These are phyloP conservation scores for Globisporangium cylindrosporum DNA, from an alignment of 352 stramenopile species.

Conservation along the genomic window DNA sequence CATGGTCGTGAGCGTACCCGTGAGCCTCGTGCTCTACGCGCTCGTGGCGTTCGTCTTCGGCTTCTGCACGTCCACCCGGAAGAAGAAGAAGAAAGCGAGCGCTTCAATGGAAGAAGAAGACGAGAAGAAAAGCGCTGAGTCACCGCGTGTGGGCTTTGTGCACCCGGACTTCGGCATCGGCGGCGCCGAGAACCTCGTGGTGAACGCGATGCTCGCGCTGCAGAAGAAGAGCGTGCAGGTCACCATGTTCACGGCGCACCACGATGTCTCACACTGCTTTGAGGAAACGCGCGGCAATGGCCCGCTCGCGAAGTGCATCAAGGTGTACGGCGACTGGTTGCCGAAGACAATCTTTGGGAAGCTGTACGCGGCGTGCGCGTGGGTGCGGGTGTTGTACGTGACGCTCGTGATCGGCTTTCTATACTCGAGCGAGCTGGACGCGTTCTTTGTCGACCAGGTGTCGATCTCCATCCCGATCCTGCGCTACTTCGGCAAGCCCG, in stretches of 20 bases:
- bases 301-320: conserved; percentile 69
- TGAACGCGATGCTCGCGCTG: conserved; percentile 89
- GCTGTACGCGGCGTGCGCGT: conserved; percentile 92
- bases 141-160: conserved; percentile 90
- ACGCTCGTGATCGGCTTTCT: conserved; percentile 53
- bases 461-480: conserved; percentile 78
- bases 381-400: conserved; percentile 93
- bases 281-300: conserved; percentile 87
- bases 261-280: conserved; percentile 95
- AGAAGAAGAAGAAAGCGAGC: conserved; percentile 3
- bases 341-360: conserved; percentile 86
- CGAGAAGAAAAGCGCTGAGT: background rate
- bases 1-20: conserved; percentile 14
- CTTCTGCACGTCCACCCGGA: conserved; percentile 13
- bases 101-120: background rate
- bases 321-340: conserved; percentile 93
- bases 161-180: conserved; percentile 99
- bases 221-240: conserved; percentile 83
- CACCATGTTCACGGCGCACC: conserved; percentile 95
- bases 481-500: conserved; percentile 65
- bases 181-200: conserved; percentile 93
- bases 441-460: conserved; percentile 83
- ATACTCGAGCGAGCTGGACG: conserved; percentile 52
- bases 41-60: conserved; percentile 14
- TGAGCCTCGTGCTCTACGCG: conserved; percentile 14